Evolutionary conservation across 345 rosid species (phyloP).

Genomic region (Ailanthus altissimus): DNA sequence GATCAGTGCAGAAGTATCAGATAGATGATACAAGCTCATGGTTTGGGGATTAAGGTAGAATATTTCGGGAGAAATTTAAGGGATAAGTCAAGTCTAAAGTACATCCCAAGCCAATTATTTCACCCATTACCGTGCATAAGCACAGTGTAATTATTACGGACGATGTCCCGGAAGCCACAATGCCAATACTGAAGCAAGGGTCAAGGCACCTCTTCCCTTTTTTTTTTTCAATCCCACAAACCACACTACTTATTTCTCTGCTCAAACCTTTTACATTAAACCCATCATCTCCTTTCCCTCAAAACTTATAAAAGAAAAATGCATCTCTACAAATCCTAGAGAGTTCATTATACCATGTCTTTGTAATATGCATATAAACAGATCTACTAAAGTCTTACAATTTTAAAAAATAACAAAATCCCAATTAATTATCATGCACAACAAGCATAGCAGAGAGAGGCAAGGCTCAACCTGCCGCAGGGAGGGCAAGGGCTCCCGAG

Average conservation of each 20-base stretch:
- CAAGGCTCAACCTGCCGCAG: conserved; percentile 73
- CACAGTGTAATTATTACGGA: conserved; percentile 25
- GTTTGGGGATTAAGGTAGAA: neutral
- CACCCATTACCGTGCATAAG: conserved; percentile 21
- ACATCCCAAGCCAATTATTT: conserved; percentile 15
- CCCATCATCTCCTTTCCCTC: neutral
- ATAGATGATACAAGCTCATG: neutral
- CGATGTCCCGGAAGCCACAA: conserved; percentile 35
- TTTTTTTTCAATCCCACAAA: neutral
- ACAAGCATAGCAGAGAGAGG: neutral
- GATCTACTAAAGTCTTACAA: neutral
- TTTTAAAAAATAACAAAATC: neutral
- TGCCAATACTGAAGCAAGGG: conserved; percentile 33
- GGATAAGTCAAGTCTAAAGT: conserved; percentile 18
- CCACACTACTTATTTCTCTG: neutral
- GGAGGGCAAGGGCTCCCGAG: conserved; percentile 72
- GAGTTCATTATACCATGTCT: neutral
- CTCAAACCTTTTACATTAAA: conserved; percentile 6
- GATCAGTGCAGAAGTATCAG: neutral
- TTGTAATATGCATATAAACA: neutral
- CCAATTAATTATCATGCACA: neutral
- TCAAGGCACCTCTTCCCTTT: conserved; percentile 39
- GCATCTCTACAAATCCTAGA: neutral
- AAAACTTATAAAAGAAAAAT: neutral
- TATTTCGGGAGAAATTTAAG: conserved; percentile 21